phyloP scores from a whole-genome alignment of 371 early-diverging fungal genomes.

The Mortierella sp. region DNA sequence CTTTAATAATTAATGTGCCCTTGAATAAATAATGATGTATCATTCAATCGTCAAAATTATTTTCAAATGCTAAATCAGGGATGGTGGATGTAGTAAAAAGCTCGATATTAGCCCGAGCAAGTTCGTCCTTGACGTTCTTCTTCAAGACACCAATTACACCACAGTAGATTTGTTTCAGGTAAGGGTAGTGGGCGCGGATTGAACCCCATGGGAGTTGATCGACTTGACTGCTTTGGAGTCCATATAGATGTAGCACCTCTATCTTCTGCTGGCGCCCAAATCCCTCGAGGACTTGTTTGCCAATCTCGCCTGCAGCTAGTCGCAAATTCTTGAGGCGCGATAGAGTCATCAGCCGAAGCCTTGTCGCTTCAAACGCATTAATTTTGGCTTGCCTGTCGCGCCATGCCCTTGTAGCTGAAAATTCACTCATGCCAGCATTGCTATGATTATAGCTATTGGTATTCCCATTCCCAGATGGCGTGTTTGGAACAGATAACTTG shows the following conservation, averaged over 20 bases:
- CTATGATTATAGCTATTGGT: background rate
- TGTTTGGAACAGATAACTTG: background rate
- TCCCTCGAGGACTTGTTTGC: conserved; percentile 19
- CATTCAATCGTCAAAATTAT: conserved; percentile 8
- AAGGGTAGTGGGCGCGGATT: conserved; percentile 20
- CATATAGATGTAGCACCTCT: conserved; percentile 33
- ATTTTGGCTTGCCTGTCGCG: conserved; percentile 9
- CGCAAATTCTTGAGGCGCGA: conserved; percentile 20
- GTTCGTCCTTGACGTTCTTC: conserved; percentile 8
- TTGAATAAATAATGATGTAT: background rate
- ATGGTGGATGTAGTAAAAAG: conserved; percentile 18
- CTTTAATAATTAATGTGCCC: background rate
- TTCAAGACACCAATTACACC: conserved; percentile 10
- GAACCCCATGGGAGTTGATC: conserved; percentile 13
- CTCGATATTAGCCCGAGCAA: conserved; percentile 20
- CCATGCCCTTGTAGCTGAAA: conserved; percentile 14
- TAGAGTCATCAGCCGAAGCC: conserved; percentile 17
- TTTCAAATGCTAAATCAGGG: conserved; percentile 35
- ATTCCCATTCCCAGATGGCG: background rate
- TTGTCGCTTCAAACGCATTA: conserved; percentile 19
- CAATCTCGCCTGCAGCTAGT: conserved; percentile 24
- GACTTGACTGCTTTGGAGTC: conserved; percentile 17
- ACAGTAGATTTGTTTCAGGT: conserved; percentile 23
- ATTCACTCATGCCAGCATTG: background rate
- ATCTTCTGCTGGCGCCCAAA: conserved; percentile 22